Evolutionary conservation across 2,329 filamentous ascomycete genomes (phyloP), one percentile per base, ranked within the genome.

Genomic region (Aureobasidium mangrovei): DNA sequence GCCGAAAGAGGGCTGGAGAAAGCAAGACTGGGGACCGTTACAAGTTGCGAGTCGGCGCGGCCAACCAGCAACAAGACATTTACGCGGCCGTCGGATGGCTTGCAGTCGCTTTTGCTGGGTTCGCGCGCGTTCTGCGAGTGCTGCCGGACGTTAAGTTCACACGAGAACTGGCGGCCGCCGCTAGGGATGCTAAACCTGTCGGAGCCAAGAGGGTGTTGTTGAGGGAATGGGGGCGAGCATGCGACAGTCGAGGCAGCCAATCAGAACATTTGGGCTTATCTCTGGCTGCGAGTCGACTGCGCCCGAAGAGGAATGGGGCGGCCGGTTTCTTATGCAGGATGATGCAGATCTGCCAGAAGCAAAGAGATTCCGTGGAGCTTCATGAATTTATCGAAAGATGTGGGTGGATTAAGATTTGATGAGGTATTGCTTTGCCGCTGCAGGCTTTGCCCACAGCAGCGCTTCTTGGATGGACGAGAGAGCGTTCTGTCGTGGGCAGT

Each of bases 181-280:
- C 49, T 53, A 44, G 39, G 12, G 38, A 53, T 43, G 31, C 49
- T 44, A 44, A 31, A 44, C 35, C 7, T 32, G 31, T 52, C 35
- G 47, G 29, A 36, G 47, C 39, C 39, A 42, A 4, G 31, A 41
- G 47, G 38, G 18, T 18, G 18, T 55, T 33, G 42, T 36, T 47
- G 43, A 32, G 40, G 36, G 35, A 8, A 41, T 29, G 33, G 10
- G 42, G 38, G 33, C 31, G 43, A 40, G 42, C 53, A 47, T 48
- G 43, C 53, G 44, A 42, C 53, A 47, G 47, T 35, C 3, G 26
- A 31, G 4, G 35, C 43, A 31, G 27, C 57, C 45, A 58, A 58
- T 56, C 40, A 55, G 39, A 53, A 40, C 42, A 26, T 28, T 41
- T 32, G 31, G 18, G 43, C 57, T 58, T 58, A 58, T 58, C 57